Conservation (phyloP, 2,329 filamentous ascomycete genomes). For the Zarea fungicola region DNA sequence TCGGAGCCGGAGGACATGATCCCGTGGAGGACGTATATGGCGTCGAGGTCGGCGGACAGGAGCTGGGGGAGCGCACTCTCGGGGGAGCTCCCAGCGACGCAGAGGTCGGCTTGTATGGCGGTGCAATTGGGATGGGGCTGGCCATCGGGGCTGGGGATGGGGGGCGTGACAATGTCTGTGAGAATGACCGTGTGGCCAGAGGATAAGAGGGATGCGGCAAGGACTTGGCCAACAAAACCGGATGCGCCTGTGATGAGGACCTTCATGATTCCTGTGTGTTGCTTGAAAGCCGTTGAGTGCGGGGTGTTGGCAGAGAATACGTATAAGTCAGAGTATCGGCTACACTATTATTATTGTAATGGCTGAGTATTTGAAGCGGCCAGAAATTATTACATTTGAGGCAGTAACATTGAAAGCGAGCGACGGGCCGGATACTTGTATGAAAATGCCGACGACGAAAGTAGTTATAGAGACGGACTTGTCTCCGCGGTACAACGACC, state of each 20-base stretch:
- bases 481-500: too few species aligned
- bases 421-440: too few species aligned
- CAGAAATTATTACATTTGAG: too few species aligned
- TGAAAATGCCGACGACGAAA: too few species aligned
- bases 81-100: not conserved
- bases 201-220: slow-evolving; percentile 48
- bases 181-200: slow-evolving; percentile 40
- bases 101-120: slow-evolving; percentile 15
- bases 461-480: not conserved
- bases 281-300: too few species aligned
- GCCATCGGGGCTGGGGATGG: slow-evolving; percentile 30
- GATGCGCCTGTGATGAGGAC: slow-evolving; percentile 58
- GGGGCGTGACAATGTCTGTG: slow-evolving; percentile 49
- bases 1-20: slow-evolving; percentile 59
- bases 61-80: not conserved
- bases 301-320: not conserved
- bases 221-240: slow-evolving; percentile 57
- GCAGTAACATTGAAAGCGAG: too few species aligned
- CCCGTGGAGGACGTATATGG: slow-evolving; percentile 55
- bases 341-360: not conserved
- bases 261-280: too few species aligned
- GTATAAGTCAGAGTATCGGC: not conserved
- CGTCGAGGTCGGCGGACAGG: slow-evolving; percentile 30
- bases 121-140: slow-evolving; percentile 19
- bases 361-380: too few species aligned